Evolutionary conservation across 2,329 filamentous ascomycete species (phyloP).

Genomic region (Fusarium guadeloupense): DNA sequence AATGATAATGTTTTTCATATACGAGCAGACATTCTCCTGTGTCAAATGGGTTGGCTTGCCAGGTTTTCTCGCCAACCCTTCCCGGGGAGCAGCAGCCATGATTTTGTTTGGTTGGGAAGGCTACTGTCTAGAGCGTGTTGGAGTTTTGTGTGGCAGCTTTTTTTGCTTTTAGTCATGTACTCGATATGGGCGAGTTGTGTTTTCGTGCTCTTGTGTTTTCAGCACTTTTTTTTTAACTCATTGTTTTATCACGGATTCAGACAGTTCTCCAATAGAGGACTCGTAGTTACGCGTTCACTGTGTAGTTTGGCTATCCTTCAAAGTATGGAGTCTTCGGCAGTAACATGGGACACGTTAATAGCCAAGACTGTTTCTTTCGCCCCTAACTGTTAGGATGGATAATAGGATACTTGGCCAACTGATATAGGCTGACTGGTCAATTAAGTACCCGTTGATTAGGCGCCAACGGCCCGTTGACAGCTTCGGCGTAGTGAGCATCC

Average conservation of each 20-base stretch:
- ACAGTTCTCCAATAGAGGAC: slow-evolving; percentile 25
- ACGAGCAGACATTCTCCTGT: slow-evolving; percentile 29
- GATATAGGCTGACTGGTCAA: too few relatives aligned
- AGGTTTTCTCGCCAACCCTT: slow-evolving; percentile 26
- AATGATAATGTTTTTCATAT: slow-evolving; percentile 46
- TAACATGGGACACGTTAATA: too few relatives aligned
- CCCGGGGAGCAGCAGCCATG: slow-evolving; percentile 32
- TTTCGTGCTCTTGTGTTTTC: slow-evolving; percentile 25
- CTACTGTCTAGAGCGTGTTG: slow-evolving; percentile 36
- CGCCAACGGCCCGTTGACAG: too few relatives aligned
- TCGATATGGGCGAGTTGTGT: slow-evolving; percentile 21
- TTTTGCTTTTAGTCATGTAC: slow-evolving; percentile 25
- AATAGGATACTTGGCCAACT: too few relatives aligned
- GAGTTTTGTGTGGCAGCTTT: slow-evolving; percentile 36
- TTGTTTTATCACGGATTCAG: slow-evolving; percentile 26
- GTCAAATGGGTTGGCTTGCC: slow-evolving; percentile 20
- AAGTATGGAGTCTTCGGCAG: slow-evolving; percentile 19
- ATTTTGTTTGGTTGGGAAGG: slow-evolving; percentile 34
- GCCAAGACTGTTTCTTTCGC: too few relatives aligned
- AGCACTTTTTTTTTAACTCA: slow-evolving; percentile 26
- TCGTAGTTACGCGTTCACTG: slow-evolving; percentile 16
- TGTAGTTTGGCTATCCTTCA: slow-evolving; percentile 14
- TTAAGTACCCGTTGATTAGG: too few relatives aligned
- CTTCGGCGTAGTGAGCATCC: too few relatives aligned
- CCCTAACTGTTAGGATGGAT: too few relatives aligned